Base-by-base conservation (phyloP, 805 yeast species). In the Saccharomyces eubayanus region DNA sequence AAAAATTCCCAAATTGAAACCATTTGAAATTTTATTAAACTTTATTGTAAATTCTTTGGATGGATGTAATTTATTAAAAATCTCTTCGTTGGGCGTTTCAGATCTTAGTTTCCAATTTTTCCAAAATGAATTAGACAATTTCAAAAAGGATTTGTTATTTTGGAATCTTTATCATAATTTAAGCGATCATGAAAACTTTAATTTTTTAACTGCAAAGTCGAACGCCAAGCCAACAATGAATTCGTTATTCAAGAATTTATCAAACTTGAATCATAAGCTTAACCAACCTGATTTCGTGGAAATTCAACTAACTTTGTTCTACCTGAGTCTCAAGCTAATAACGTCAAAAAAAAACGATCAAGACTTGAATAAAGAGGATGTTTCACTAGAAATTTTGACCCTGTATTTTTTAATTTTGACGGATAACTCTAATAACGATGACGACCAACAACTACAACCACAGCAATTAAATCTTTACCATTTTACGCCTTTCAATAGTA, bases 351-450 rank as follows among this genome's bases (percentile, higher is more conserved):
- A 52, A 40, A 24, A 29, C 2, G 9, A 41, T 6, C 27, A 21
- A 24, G 16, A 45, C 27, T 27, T n/a, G 40, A 20, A 50, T 24
- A 16, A 30, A n/a, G 65, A 60, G 48, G 67, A 65, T 36, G 45
- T 60, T 5, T 59, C 68, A 3, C 63, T 58, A 31, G 69, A 67
- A 49, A 65, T 68, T 6, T 53, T 68, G 30, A 62, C 67, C 9
- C 56, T 66, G 6, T 68, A 67, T 55, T 67, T 60, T 54, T 53
- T 66, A n/a, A 45, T 64, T 16, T 46, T 65, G 21, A 53, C 62
- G 11, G 63, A 67, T 52, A 36, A 51, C n/a, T 54, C 54, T 28
- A 41, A 48, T 14, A 53, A 52, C 14, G 49, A 54, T 27, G 54
- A 56, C 16, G 48, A 58, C 2, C 46, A 49, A 27, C 31, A 51